Percentiles rank a stretch among this genome's conserved stretches.
These are phyloP conservation scores for Colletotrichum chlorophyti DNA, from an alignment of 2,329 filamentous ascomycete species.

Conservation along the genomic window DNA sequence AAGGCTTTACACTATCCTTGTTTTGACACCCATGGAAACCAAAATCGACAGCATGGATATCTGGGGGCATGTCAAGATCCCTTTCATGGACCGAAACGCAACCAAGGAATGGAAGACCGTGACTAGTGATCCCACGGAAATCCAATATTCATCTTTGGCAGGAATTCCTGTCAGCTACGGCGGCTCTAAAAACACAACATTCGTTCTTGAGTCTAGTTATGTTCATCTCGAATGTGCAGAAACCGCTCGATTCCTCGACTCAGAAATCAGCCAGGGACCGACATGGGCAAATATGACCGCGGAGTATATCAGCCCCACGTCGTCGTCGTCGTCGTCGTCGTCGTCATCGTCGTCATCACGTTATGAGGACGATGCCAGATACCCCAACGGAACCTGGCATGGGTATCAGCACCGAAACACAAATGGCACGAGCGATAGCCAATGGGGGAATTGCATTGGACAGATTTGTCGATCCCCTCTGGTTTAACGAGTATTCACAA, in stretches of 20 bases:
- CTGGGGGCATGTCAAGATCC: slow-evolving; percentile 38
- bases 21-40: slow-evolving; percentile 30
- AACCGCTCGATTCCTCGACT: neutral
- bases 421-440: neutral
- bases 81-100: slow-evolving; percentile 12
- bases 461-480: neutral
- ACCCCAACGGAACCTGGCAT: neutral
- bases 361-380: neutral
- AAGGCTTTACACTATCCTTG: slow-evolving; percentile 26
- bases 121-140: neutral
- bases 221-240: slow-evolving; percentile 6
- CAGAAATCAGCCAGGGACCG: too few species aligned
- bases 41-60: slow-evolving; percentile 32
- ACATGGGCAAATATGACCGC: too few species aligned
- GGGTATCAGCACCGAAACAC: neutral
- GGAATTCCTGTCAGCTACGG: slow-evolving; percentile 1
- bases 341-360: neutral
- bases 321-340: too few species aligned
- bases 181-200: neutral
- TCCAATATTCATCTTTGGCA: neutral
- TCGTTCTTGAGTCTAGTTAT: slow-evolving; percentile 12
- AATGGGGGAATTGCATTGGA: neutral
- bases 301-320: too few species aligned
- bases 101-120: neutral
- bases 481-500: neutral